Evolutionary conservation across 192 early-diverging fungal species (phyloP), one percentile per base, ranked within the genome.

Genomic region (Entomortierella lignicola): DNA sequence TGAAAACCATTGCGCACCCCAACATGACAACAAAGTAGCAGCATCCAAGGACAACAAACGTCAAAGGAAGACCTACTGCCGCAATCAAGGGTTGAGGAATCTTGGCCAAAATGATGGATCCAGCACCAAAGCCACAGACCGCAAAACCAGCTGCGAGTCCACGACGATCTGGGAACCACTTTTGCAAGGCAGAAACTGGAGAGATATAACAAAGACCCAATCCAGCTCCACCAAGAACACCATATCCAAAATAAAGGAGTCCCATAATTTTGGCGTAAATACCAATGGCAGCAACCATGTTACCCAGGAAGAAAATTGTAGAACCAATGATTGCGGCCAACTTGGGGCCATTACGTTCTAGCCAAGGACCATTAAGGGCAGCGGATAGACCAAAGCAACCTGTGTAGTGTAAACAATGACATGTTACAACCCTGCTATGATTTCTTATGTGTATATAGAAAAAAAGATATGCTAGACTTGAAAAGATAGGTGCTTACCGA

Each of bases 81-180:
- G 85, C 85, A 69, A 94, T 83, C 39, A 94, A 82, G 44, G 77
- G 81, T 58, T 87, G 84, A 72, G 91, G 90, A 29, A 91, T 84
- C 65, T 85, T 86, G 50, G 91, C 88, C 55, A 90, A 87, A 32
- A 92, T 87, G 65, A 94, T 88, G 29, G 89, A 87, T 0, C 92
- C 92, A 41, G 86, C 90, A 51, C 91, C 92, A 83, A 94, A 94
- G 8, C 91, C 91, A 80, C 89, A 90, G 64, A 94, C 92, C 5
- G 92, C 91, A 56, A 90, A 85, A 7, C 88, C 89, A 13, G 88
- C 84, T 1, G 89, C 88, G 1, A 89, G 63, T 3, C 89, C 89
- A n/a, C 88, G 88, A 21, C 83, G 82, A 26, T 84, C 83, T 5
- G 89, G 88, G 81, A 86, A 91, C 89, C 89, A 91, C 53, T 89